These are phyloP conservation scores for Tetrahymena malaccensis DNA, from an alignment of 73 alveolate species.

Conservation along the genomic window DNA sequence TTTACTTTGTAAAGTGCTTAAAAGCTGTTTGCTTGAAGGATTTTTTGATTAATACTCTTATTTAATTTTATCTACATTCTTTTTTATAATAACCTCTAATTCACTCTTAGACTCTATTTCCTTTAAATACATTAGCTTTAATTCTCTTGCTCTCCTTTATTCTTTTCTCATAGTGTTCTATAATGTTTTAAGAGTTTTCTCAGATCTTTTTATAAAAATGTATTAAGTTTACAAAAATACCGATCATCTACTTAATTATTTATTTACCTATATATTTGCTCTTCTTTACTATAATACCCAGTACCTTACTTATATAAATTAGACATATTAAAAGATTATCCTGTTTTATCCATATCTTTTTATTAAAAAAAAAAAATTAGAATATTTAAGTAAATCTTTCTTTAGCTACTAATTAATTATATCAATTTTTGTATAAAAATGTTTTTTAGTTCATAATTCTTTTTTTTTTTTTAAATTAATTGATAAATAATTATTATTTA, in stretches of 20 bases:
- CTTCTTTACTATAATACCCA: not conserved
- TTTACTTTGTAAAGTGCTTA: not conserved
- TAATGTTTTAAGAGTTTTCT: constrained; percentile 14
- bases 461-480: too few relatives aligned
- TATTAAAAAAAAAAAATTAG: too few relatives aligned
- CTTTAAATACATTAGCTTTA: constrained; percentile 41
- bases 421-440: too few relatives aligned
- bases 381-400: too few relatives aligned
- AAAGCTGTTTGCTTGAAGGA: not conserved
- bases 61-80: constrained; percentile 70
- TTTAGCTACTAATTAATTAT: too few relatives aligned
- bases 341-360: not conserved
- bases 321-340: not conserved
- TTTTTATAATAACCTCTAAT: constrained; percentile 53
- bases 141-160: constrained; percentile 52
- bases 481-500: too few relatives aligned
- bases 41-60: constrained; percentile 39
- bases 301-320: not conserved
- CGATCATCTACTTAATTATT: not conserved
- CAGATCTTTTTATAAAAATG: not conserved
- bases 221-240: not conserved
- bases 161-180: constrained; percentile 35
- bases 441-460: too few relatives aligned
- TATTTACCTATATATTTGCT: not conserved
- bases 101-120: constrained; percentile 62